Evolutionary conservation across 495 filamentous ascomycete species (phyloP).

Genomic region (Penicillium subrubescens): DNA sequence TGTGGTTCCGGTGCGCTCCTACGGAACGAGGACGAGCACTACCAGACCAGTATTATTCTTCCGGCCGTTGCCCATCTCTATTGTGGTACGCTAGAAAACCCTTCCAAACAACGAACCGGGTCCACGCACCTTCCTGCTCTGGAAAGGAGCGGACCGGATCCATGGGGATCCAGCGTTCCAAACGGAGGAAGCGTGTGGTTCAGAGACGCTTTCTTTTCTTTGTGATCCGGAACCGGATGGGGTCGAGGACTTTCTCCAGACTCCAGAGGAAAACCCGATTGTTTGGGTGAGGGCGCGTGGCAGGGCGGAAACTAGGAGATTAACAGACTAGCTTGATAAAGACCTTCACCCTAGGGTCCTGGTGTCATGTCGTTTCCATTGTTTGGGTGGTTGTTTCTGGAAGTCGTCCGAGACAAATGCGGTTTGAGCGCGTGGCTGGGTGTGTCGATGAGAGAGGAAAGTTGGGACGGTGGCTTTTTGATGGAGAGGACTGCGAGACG

Average conservation of each 20-base stretch:
- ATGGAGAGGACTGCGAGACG: not conserved
- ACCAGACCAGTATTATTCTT: not conserved
- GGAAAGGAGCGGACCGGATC: conserved; percentile 14
- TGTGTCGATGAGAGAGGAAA: not conserved
- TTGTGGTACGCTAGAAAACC: not conserved
- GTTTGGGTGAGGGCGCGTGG: not conserved
- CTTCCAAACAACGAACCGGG: not conserved
- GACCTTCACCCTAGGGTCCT: not conserved
- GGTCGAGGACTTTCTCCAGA: too few species aligned
- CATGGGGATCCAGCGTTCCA: conserved; percentile 1
- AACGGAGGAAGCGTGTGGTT: not conserved
- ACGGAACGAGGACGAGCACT: not conserved
- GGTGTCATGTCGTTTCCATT: not conserved
- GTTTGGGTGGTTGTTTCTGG: not conserved
- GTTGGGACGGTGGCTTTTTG: not conserved
- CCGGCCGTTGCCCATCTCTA: not conserved
- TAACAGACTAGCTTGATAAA: not conserved
- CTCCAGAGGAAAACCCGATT: not conserved
- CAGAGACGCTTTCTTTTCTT: not conserved
- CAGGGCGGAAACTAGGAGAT: conserved; percentile 1
- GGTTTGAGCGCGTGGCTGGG: not conserved
- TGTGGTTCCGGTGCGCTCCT: not conserved
- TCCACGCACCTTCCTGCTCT: conserved; percentile 30
- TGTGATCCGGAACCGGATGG: not conserved
- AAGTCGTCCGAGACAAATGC: conserved; percentile 2